Evolutionary conservation across 2,329 filamentous ascomycete genomes (phyloP).

Genomic region (Hymenoscyphus infarciens): DNA sequence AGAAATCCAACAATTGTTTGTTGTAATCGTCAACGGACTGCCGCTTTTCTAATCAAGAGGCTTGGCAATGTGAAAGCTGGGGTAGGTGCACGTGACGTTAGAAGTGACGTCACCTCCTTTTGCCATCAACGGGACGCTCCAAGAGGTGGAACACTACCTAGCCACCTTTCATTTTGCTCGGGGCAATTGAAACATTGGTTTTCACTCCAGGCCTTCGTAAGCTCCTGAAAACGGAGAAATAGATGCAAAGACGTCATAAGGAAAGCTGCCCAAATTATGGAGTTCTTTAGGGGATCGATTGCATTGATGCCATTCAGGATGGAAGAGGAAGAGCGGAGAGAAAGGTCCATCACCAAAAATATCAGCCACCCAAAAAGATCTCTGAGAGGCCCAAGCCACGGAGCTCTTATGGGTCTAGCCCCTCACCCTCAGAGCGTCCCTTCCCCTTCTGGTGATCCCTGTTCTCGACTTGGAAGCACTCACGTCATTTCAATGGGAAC

Average conservation of each 20-base stretch:
- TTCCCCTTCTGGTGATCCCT: not conserved
- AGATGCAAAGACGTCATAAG: not conserved
- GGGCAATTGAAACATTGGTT: not conserved
- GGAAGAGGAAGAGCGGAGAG: not conserved
- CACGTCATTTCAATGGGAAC: not conserved
- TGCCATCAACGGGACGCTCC: not conserved
- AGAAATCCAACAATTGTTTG: not conserved
- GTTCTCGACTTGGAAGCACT: not conserved
- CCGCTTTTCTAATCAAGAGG: not conserved
- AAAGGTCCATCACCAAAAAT: not conserved
- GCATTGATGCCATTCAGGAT: conserved; percentile 1
- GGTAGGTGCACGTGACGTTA: not conserved
- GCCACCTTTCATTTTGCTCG: not conserved
- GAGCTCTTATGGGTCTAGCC: conserved; percentile 2
- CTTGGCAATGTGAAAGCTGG: not conserved
- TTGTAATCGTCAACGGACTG: not conserved
- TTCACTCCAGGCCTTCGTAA: not conserved
- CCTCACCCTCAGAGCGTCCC: not conserved
- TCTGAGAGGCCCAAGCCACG: not conserved
- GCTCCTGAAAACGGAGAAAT: not conserved
- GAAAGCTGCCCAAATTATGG: not conserved
- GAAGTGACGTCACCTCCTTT: not conserved
- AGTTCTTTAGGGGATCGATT: not conserved
- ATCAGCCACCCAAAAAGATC: not conserved
- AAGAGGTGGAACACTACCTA: not conserved